These are phyloP conservation scores for Arachnomyces sp. DNA, from an alignment of 2,329 filamentous ascomycete genomes.

Conservation along the genomic window DNA sequence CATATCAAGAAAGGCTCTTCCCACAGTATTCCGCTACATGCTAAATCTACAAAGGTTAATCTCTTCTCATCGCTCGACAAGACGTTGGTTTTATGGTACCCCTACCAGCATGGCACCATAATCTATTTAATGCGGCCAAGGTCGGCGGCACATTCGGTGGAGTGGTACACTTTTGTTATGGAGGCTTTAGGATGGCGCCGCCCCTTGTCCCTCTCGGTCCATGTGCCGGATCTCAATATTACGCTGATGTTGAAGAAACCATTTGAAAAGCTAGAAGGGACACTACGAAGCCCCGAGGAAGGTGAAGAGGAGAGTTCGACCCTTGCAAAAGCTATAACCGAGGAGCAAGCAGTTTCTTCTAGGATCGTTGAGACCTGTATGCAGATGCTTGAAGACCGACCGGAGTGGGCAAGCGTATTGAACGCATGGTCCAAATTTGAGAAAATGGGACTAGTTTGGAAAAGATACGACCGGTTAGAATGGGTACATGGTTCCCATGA, in stretches of 20 bases:
- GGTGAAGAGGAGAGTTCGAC: slow-evolving; percentile 32
- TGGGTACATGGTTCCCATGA: slow-evolving; percentile 61
- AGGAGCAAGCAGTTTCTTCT: slow-evolving; percentile 49
- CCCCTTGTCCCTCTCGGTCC: slow-evolving; percentile 50
- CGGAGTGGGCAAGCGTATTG: slow-evolving; percentile 54
- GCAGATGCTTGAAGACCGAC: slow-evolving; percentile 48
- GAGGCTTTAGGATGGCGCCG: slow-evolving; percentile 53
- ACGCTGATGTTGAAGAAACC: slow-evolving; percentile 53
- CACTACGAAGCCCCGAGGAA: slow-evolving; percentile 31
- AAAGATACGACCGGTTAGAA: slow-evolving; percentile 60
- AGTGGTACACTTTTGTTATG: slow-evolving; percentile 62
- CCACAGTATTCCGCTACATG: slow-evolving; percentile 50
- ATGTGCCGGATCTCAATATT: slow-evolving; percentile 56
- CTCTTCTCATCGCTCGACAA: slow-evolving; percentile 61
- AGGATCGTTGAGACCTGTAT: slow-evolving; percentile 52
- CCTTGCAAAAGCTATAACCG: slow-evolving; percentile 25
- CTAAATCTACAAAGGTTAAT: slow-evolving; percentile 50
- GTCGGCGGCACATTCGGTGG: slow-evolving; percentile 54
- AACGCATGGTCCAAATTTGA: slow-evolving; percentile 51
- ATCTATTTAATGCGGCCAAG: slow-evolving; percentile 58
- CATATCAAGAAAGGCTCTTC: slow-evolving; percentile 48
- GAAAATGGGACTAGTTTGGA: slow-evolving; percentile 60
- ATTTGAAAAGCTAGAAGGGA: slow-evolving; percentile 46
- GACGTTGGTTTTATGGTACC: slow-evolving; percentile 56
- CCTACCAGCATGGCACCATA: slow-evolving; percentile 45